Conservation (phyloP, 2,329 filamentous ascomycete species). For the Ilyonectria sp. region DNA sequence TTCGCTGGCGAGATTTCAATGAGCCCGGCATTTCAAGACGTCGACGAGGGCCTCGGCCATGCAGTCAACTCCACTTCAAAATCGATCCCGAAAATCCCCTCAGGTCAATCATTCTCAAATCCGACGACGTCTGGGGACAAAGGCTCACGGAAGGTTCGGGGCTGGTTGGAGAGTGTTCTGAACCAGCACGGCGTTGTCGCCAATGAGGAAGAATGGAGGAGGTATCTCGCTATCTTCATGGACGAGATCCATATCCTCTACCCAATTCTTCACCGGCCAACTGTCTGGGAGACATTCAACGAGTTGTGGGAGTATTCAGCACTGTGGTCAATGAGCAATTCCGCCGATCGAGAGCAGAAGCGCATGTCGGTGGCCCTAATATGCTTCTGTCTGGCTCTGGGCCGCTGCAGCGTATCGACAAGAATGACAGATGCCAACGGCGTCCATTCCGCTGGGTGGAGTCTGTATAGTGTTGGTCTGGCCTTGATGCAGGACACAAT, state of each 20-base stretch:
- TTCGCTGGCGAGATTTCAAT: conserved; percentile 40
- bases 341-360: conserved; percentile 24
- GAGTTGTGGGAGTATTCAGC: conserved; percentile 37
- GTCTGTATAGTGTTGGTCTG: conserved; percentile 32
- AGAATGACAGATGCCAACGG: conserved; percentile 35
- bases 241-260: conserved; percentile 38
- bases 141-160: conserved; percentile 4
- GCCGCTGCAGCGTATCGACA: conserved; percentile 36
- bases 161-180: conserved; percentile 33
- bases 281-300: conserved; percentile 35
- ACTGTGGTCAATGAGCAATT: conserved; percentile 20
- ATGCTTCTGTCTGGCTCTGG: conserved; percentile 38
- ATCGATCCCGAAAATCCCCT: conserved; percentile 12
- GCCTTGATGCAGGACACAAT: conserved; percentile 31
- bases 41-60: conserved; percentile 11
- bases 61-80: conserved; percentile 9
- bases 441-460: conserved; percentile 37
- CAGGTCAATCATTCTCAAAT: conserved; percentile 16
- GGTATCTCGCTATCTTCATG: conserved; percentile 32
- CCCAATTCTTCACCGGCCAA: conserved; percentile 31
- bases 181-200: conserved; percentile 26
- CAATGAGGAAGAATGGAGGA: conserved; percentile 33
- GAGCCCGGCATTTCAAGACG: conserved; percentile 32
- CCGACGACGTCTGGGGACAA: neutral
- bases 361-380: conserved; percentile 35